phyloP scores from a whole-genome alignment of 805 yeast genomes.

The Wickerhamomyces hampshirensis region DNA sequence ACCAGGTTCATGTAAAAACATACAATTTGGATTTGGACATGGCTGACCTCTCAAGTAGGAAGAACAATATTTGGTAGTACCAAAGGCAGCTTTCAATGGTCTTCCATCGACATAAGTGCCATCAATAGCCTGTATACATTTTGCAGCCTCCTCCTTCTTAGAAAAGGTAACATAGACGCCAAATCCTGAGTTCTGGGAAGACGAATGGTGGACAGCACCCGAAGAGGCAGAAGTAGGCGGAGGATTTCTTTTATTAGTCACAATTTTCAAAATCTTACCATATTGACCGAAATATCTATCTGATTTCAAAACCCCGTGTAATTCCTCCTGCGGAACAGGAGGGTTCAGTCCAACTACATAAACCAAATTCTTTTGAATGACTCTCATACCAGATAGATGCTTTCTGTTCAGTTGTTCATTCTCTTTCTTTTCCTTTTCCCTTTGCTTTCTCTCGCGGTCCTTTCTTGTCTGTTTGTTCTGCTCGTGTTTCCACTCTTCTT shows the following conservation, averaged over 20 bases:
- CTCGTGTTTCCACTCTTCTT: conserved; percentile 80
- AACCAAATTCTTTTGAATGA: conserved; percentile 95
- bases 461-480: conserved; percentile 76
- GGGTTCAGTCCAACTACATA: conserved; percentile 95
- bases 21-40: conserved; percentile 97
- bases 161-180: conserved; percentile 96
- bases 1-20: conserved; percentile 99
- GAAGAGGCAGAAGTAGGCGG: conserved; percentile 22
- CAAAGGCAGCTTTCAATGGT: conserved; percentile 89
- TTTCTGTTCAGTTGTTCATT: conserved; percentile 76
- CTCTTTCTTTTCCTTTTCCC: conserved; percentile 89
- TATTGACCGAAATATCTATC: conserved; percentile 98
- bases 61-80: conserved; percentile 98
- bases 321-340: conserved; percentile 70
- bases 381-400: conserved; percentile 94
- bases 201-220: conserved; percentile 20
- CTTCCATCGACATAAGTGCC: conserved; percentile 93
- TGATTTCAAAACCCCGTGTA: conserved; percentile 74
- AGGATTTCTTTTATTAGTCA: conserved; percentile 74
- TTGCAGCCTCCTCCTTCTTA: conserved; percentile 90
- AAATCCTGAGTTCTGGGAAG: conserved; percentile 69
- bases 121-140: conserved; percentile 86
- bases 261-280: conserved; percentile 91
- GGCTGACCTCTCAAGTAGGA: conserved; percentile 90
- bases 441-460: conserved; percentile 77